Evolutionary conservation across 2,329 filamentous ascomycete genomes (phyloP), one percentile per base, ranked within the genome.

Genomic region (Aspergillus latus): DNA sequence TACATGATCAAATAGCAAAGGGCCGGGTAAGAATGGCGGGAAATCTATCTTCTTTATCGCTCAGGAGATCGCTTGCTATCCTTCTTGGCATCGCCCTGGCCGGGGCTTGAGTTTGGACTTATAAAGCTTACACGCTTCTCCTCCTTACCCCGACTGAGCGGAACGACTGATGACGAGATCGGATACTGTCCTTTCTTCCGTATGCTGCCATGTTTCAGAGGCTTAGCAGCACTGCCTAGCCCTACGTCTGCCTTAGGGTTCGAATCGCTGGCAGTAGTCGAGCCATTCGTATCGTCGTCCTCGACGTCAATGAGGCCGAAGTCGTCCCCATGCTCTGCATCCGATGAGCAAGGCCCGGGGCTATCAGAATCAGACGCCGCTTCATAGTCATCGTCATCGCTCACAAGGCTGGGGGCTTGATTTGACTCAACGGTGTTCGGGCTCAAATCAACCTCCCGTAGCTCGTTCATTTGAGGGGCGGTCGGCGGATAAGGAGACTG

Each of bases 321-420:
- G 16, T 76, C 69, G 21, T 75, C 70, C 26, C 83, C 78, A 28
- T 85, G 85, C 37, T 83, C 75, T 13, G 73, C 73, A 37, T 76
- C 75, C 2, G 76, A 79, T 4, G 77, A 77, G 47, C 71, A 72
- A 1, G 76, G 72, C 11, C 69, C 72, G 28, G 84, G 84, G 4
- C 84, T 87, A 43, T 80, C 78, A 0, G 84, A 88, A 45, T 88
- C 85, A 1, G 87, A 89, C 54, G 88, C 74, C 11, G 68, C 86
- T 63, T 89, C 88, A 66, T 88, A 90, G 68, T 91, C 88, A 64
- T 88, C 87, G 67, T 91, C 88, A 72, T 92, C 89, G 73, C 88
- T 90, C 67, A 92, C 88, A 48, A 92, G 80, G 64, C 88, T 91
- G 21, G 89, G 89, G 7, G 89, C 88, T 62, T 89, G 89, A 72